These are phyloP conservation scores for Trifolium fragiferum DNA, from an alignment of 306 rosid genomes.

Conservation along the genomic window DNA sequence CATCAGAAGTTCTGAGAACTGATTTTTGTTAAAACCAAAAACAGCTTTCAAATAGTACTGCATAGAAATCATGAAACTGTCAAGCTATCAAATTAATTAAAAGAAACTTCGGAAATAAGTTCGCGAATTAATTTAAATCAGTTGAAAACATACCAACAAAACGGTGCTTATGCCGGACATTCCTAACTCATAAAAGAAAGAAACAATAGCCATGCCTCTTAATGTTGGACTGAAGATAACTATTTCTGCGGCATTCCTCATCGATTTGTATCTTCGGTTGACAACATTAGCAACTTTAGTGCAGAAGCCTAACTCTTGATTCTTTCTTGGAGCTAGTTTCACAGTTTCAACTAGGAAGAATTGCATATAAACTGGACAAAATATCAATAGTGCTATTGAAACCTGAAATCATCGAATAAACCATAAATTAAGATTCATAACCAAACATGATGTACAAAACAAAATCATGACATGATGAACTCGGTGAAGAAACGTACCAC, in stretches of 20 bases:
- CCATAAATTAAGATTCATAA: conserved; percentile 5
- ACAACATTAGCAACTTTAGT: conserved; percentile 50
- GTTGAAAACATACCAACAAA: conserved; percentile 58
- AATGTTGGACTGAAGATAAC: conserved; percentile 75
- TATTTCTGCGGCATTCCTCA: conserved; percentile 65
- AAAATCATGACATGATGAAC: not conserved
- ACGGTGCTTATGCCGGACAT: conserved; percentile 72
- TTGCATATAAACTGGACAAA: conserved; percentile 68
- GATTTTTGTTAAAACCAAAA: conserved; percentile 78
- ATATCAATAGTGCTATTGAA: conserved; percentile 62
- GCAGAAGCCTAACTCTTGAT: conserved; percentile 49
- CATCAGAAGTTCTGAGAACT: conserved; percentile 74
- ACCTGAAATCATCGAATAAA: conserved; percentile 56
- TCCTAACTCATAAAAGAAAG: conserved; percentile 83
- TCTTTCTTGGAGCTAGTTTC: conserved; percentile 35
- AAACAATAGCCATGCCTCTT: conserved; percentile 69
- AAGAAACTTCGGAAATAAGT: not conserved
- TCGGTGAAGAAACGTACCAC: conserved; percentile 36
- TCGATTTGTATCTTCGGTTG: conserved; percentile 56
- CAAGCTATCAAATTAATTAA: conserved; percentile 16
- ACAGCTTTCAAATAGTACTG: conserved; percentile 88
- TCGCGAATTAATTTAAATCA: not conserved
- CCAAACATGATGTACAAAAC: conserved; percentile 27
- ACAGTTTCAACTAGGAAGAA: conserved; percentile 73
- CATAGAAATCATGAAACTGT: conserved; percentile 38